These are phyloP conservation scores for Klebsormidium nitens DNA, from an alignment of 139 green algal species.

Conservation along the genomic window DNA sequence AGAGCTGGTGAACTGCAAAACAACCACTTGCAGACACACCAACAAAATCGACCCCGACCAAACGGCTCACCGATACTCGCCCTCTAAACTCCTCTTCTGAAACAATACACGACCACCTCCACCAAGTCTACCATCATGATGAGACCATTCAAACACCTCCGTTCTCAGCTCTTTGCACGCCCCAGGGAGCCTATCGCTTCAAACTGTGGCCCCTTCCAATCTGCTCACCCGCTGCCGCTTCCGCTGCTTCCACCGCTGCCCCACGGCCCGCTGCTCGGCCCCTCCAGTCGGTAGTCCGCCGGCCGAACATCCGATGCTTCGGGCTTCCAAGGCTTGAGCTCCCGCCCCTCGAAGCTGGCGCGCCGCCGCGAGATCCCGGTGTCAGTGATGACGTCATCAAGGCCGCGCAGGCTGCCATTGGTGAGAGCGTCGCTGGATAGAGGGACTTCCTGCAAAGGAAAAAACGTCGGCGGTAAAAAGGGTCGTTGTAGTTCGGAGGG, in stretches of 20 bases:
- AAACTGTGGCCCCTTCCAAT: neutral
- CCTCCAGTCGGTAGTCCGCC: neutral
- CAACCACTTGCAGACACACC: neutral
- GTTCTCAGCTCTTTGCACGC: neutral
- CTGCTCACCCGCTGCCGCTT: neutral
- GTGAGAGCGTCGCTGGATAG: neutral
- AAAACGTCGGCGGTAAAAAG: no score
- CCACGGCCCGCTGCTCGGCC: neutral
- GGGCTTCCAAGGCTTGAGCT: constrained; percentile 30
- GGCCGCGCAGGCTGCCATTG: constrained; percentile 16
- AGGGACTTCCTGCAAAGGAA: constrained; percentile 22
- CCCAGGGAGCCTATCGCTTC: neutral
- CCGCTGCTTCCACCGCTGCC: neutral
- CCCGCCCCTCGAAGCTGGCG: constrained; percentile 9
- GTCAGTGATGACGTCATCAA: constrained; percentile 12
- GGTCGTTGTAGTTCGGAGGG: no score
- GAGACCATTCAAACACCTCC: no score
- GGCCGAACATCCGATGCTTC: constrained; percentile 14
- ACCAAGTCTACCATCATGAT: no score
- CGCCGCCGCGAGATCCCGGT: constrained; percentile 13
- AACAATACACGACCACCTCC: constrained; percentile 9
- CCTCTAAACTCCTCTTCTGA: neutral
- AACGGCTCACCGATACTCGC: neutral
- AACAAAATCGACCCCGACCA: neutral
- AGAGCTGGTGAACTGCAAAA: constrained; percentile 2